Evolutionary conservation across 495 filamentous ascomycete genomes (phyloP).

Genomic region (Aspergillus campestris): DNA sequence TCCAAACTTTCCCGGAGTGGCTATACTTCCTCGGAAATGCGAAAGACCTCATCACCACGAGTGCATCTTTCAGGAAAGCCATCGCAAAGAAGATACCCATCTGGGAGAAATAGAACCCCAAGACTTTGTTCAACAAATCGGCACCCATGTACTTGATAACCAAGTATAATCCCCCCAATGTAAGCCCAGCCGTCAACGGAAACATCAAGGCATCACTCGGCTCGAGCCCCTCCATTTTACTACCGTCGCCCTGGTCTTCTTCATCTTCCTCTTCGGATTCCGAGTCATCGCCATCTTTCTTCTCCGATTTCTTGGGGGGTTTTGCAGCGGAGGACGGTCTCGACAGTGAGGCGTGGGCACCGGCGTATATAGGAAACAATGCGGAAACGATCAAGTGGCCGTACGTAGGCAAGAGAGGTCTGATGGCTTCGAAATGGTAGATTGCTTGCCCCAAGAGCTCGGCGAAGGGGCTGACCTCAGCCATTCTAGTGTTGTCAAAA

Average conservation of each 20-base stretch:
- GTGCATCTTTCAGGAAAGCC: slow-evolving; percentile 56
- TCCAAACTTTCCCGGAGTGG: slow-evolving; percentile 28
- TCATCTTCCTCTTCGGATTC: slow-evolving; percentile 50
- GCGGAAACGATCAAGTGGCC: slow-evolving; percentile 59
- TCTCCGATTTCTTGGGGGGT: slow-evolving; percentile 42
- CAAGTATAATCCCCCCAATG: slow-evolving; percentile 73
- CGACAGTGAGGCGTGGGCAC: slow-evolving; percentile 60
- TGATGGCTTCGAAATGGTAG: slow-evolving; percentile 42
- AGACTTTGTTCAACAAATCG: slow-evolving; percentile 68
- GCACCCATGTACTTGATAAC: slow-evolving; percentile 85
- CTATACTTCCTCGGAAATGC: slow-evolving; percentile 58
- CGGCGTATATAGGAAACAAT: slow-evolving; percentile 64
- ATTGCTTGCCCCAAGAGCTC: slow-evolving; percentile 40
- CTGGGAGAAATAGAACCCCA: slow-evolving; percentile 76
- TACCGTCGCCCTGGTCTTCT: slow-evolving; percentile 37
- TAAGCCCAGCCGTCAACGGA: slow-evolving; percentile 67
- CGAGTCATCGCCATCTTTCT: slow-evolving; percentile 32
- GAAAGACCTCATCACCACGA: slow-evolving; percentile 57
- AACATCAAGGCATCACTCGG: slow-evolving; percentile 82
- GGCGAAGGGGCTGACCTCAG: slow-evolving; percentile 37
- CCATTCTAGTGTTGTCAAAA: slow-evolving; percentile 18
- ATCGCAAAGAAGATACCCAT: slow-evolving; percentile 69
- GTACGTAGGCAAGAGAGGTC: slow-evolving; percentile 56
- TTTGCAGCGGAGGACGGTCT: slow-evolving; percentile 73
- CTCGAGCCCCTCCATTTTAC: slow-evolving; percentile 65